Evolutionary conservation across 768 basidiomycete genomes (phyloP).

Genomic region (Mycena olivaceomarginata): DNA sequence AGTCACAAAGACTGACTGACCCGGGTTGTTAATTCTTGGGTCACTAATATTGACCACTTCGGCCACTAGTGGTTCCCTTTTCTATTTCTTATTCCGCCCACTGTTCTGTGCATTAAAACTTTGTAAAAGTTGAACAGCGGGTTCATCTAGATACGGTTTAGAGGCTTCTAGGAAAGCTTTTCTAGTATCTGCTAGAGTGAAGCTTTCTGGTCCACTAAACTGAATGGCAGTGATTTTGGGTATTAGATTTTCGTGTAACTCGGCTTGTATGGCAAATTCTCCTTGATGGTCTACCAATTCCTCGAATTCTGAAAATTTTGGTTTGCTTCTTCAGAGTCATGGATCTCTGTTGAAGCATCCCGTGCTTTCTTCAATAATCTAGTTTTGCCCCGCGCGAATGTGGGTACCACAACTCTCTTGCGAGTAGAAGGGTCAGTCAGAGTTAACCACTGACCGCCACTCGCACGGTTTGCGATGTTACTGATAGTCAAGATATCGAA

Average conservation of each 20-base stretch:
- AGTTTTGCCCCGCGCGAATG: not conserved
- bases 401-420: conserved; percentile 2
- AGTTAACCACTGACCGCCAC: not conserved
- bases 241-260: no score
- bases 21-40: not conserved
- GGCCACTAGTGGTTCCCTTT: not conserved
- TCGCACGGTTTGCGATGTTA: no score
- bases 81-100: no score
- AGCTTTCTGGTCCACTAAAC: no score
- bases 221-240: no score
- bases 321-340: no score
- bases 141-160: not conserved
- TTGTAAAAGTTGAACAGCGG: not conserved
- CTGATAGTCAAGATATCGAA: not conserved
- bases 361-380: no score
- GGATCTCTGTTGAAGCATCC: no score
- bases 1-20: not conserved
- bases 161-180: not conserved
- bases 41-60: not conserved
- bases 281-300: no score
- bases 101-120: not conserved
- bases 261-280: no score
- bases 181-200: not conserved
- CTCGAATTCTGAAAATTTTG: no score
- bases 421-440: conserved; percentile 12